Evolutionary conservation across 225 moss, liverwort and hornwort species (phyloP).

Genomic region (Sphagnum contortum): DNA sequence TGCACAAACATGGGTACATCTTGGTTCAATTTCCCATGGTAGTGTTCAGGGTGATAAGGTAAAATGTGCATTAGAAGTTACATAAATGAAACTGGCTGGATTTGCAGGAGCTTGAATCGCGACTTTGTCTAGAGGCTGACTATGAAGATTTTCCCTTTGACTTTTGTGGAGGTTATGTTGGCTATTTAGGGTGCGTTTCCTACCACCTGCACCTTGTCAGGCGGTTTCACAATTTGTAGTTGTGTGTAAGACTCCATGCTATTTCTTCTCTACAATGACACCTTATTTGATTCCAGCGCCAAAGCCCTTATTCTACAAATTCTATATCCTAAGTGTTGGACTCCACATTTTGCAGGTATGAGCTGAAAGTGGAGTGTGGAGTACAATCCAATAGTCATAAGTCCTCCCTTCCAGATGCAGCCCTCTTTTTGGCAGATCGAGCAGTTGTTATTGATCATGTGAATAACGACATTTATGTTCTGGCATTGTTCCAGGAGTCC

Average conservation of each 20-base stretch:
- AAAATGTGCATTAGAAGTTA: too few species aligned
- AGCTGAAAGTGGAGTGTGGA: slow-evolving; percentile 96
- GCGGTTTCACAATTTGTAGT: too few species aligned
- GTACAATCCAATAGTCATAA: slow-evolving; percentile 64
- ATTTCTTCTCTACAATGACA: too few species aligned
- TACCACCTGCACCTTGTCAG: neutral
- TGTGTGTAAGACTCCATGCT: too few species aligned
- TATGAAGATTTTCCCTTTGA: slow-evolving; percentile 82
- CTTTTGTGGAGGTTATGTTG: slow-evolving; percentile 98
- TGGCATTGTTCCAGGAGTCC: slow-evolving; percentile 57
- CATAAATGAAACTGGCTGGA: too few species aligned
- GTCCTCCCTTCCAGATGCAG: slow-evolving; percentile 84
- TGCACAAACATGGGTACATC: too few species aligned
- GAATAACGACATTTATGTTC: slow-evolving; percentile 80
- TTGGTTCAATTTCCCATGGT: too few species aligned
- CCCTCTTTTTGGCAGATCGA: slow-evolving; percentile 84
- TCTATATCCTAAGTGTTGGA: neutral
- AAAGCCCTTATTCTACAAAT: too few species aligned
- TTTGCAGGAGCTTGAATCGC: slow-evolving; percentile 75
- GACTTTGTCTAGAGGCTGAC: slow-evolving; percentile 68
- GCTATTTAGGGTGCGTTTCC: slow-evolving; percentile 79
- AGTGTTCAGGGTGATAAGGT: too few species aligned
- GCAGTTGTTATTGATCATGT: slow-evolving; percentile 78
- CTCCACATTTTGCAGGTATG: slow-evolving; percentile 51
- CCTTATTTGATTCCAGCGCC: too few species aligned